These are phyloP conservation scores for Coriaria nepalensis DNA, from an alignment of 306 rosid species.

Conservation along the genomic window DNA sequence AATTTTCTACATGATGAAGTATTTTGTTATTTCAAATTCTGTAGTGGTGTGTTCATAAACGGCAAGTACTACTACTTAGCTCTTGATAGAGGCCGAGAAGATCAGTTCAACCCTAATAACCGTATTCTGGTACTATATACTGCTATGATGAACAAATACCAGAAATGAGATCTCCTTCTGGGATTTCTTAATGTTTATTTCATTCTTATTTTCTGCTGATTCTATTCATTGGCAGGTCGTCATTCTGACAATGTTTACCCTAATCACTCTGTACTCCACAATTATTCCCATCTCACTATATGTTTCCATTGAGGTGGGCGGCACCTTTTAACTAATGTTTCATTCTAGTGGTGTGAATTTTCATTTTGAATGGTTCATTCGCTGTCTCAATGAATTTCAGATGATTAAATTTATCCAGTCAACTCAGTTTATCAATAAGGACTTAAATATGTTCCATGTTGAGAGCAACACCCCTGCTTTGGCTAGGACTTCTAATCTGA, in stretches of 20 bases:
- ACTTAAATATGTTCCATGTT: constrained; percentile 70
- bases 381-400: constrained; percentile 21
- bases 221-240: constrained; percentile 44
- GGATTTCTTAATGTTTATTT: constrained; percentile 3
- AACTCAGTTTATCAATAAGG: constrained; percentile 90
- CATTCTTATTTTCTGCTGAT: constrained; percentile 16
- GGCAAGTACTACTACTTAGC: constrained; percentile 64
- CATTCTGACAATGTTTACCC: constrained; percentile 81
- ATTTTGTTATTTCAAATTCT: constrained; percentile 15
- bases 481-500: constrained; percentile 97
- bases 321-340: constrained; percentile 8
- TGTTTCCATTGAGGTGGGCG: constrained; percentile 90
- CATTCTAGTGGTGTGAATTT: too few relatives aligned
- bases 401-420: constrained; percentile 96
- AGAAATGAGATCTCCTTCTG: background rate
- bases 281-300: constrained; percentile 96
- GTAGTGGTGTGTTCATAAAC: constrained; percentile 71
- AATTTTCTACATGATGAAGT: too few relatives aligned
- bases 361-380: too few relatives aligned
- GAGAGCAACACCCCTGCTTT: constrained; percentile 90
- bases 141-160: too few relatives aligned
- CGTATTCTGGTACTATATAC: constrained; percentile 52
- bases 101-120: constrained; percentile 61
- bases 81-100: constrained; percentile 42
- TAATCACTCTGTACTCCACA: constrained; percentile 78